Base-by-base conservation (phyloP, 352 stramenopile species). In the Globisporangium yorkense region DNA sequence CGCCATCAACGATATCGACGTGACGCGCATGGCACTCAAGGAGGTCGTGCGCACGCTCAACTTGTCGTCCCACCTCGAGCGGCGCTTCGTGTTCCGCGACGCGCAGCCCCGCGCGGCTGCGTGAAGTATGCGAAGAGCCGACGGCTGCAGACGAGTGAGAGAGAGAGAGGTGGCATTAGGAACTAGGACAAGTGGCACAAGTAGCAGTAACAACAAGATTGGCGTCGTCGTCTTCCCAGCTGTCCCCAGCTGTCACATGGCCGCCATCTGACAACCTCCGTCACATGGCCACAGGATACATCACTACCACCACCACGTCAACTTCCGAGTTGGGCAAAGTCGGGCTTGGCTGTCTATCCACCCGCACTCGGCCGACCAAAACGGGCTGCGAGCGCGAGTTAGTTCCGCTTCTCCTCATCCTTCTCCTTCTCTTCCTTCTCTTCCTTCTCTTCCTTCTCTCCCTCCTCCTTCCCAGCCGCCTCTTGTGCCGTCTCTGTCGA, bases 1-100 rank as follows among this genome's bases (percentile, higher is more conserved):
- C 43, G 76, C 79, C 37, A 89, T 94, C 70, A 89, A 94, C 70
- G 77, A 88, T 63, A 77, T 87, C 10, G 83, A 89, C 59, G 79
- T 94, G 50, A 72, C 74, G 53, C 66, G 61, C 47, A 80, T 88
- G 68, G 68, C 77, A 56, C 67, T 88, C 35, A 74, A 74, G 46
- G 80, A 94, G 45, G 82, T 92, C 15, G 71, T 88, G 54, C 77
- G 72, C 24, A 82, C 79, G 43, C 71, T 94, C 54, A 88, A 88
- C 58, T 52, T 87, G 46, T 90, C 80, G 54, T 83, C 76, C 35
- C 81, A 88, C 53, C 67, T 86, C 37, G 77, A 87, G 57, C 76
- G 78, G 33, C 68, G 83, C 49, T 92, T 92, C 67, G 75, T 86
- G 41, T 92, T 92, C 62, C 72, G 74, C 35, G 80, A 88, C 62